These are phyloP conservation scores for Rhodosporidiobolus sp. DNA, from an alignment of 768 basidiomycete species.

Conservation along the genomic window DNA sequence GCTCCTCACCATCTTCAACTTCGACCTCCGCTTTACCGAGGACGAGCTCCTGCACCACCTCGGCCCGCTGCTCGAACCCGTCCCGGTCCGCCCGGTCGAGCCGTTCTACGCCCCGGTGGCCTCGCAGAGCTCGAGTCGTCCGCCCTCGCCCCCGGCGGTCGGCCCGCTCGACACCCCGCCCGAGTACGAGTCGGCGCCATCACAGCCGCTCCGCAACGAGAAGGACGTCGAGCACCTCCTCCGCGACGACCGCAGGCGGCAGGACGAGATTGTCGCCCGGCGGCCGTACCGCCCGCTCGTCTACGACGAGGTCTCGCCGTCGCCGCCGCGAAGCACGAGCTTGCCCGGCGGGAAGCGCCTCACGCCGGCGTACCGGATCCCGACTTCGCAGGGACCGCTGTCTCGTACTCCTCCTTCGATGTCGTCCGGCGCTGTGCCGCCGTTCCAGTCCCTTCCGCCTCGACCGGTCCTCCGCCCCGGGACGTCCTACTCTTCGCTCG, in stretches of 20 bases:
- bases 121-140: background rate
- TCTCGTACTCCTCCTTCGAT: background rate
- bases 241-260: background rate
- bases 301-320: background rate
- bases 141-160: no score
- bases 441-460: background rate
- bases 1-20: slow-evolving; percentile 82
- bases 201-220: background rate
- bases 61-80: slow-evolving; percentile 5
- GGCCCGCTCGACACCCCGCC: background rate
- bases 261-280: slow-evolving; percentile 16
- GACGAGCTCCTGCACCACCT: slow-evolving; percentile 39
- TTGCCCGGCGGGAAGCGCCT: slow-evolving; percentile 3
- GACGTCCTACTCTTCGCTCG: background rate
- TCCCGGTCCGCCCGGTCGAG: background rate
- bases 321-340: background rate
- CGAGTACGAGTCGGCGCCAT: background rate
- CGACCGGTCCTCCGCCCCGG: background rate
- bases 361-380: slow-evolving; percentile 11
- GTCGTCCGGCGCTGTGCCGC: background rate
- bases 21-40: slow-evolving; percentile 84
- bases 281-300: slow-evolving; percentile 7
- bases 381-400: background rate
- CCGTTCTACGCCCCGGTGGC: background rate
- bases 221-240: background rate